phyloP scores from a whole-genome alignment of 78 protist genomes.

The Emiliania huxleyi region DNA sequence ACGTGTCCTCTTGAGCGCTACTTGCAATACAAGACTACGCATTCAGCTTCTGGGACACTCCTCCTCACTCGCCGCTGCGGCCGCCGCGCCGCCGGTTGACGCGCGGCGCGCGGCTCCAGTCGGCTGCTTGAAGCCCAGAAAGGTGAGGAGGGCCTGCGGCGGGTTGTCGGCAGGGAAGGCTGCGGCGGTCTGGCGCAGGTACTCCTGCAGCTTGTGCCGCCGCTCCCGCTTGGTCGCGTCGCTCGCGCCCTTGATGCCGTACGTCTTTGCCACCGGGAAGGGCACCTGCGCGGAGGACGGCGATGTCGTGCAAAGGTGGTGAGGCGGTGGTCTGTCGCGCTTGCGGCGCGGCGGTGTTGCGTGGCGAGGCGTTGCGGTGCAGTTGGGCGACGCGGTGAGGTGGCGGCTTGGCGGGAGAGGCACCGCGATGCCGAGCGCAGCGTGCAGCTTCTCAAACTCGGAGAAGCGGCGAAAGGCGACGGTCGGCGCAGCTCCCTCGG shows the following conservation, averaged over 20 bases:
- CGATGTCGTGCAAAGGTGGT: too few relatives aligned
- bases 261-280: background rate
- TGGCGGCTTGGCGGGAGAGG: background rate
- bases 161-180: background rate
- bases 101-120: background rate
- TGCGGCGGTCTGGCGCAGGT: background rate
- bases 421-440: background rate
- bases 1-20: too few relatives aligned
- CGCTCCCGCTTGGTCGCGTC: background rate
- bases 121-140: background rate
- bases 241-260: background rate
- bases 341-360: too few relatives aligned
- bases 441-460: background rate
- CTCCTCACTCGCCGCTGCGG: background rate
- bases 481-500: background rate
- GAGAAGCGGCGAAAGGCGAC: background rate
- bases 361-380: too few relatives aligned
- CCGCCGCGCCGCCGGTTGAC: background rate
- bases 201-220: background rate
- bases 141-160: background rate
- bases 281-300: too few relatives aligned
- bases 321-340: too few relatives aligned
- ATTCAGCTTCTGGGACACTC: too few relatives aligned
- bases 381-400: background rate
- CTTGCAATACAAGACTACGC: too few relatives aligned